Evolutionary conservation across 2,329 filamentous ascomycete species (phyloP).

Genomic region (Diaporthe australafricana): DNA sequence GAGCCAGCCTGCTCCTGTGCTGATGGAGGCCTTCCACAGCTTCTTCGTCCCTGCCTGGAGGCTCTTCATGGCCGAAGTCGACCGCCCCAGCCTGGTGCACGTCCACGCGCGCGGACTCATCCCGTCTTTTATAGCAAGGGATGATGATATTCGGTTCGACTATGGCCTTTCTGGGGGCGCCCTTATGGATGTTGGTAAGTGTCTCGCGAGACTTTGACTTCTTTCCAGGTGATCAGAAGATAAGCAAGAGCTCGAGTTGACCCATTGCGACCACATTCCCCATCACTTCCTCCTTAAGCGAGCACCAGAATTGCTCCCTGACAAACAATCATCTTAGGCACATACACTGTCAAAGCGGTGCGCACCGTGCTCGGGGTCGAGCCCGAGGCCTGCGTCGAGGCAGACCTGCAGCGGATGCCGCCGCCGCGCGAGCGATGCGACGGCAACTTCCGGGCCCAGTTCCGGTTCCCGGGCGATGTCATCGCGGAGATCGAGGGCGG

Average conservation of each 20-base stretch:
- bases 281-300: no score
- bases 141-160: slow-evolving; percentile 57
- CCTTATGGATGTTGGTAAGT: slow-evolving; percentile 49
- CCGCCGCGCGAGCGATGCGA: slow-evolving; percentile 48
- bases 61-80: slow-evolving; percentile 53
- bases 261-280: no score
- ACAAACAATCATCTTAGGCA: slow-evolving; percentile 41
- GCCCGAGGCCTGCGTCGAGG: slow-evolving; percentile 52
- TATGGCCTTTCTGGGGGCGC: slow-evolving; percentile 56
- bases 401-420: slow-evolving; percentile 44
- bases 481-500: slow-evolving; percentile 48
- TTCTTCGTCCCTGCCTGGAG: slow-evolving; percentile 62
- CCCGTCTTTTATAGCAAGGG: slow-evolving; percentile 45
- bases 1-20: slow-evolving; percentile 50
- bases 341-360: slow-evolving; percentile 53
- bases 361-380: slow-evolving; percentile 53
- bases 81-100: slow-evolving; percentile 51
- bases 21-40: slow-evolving; percentile 66
- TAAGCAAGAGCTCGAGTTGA: no score
- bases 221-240: no score
- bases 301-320: no score
- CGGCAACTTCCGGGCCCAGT: slow-evolving; percentile 48
- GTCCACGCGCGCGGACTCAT: slow-evolving; percentile 47
- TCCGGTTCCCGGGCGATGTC: slow-evolving; percentile 53
- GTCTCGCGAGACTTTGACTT: no score